Percentiles rank a stretch among this genome's conserved stretches.
Conservation (phyloP, 2,329 filamentous ascomycete species). For the Cordyceps cateniannulata region DNA sequence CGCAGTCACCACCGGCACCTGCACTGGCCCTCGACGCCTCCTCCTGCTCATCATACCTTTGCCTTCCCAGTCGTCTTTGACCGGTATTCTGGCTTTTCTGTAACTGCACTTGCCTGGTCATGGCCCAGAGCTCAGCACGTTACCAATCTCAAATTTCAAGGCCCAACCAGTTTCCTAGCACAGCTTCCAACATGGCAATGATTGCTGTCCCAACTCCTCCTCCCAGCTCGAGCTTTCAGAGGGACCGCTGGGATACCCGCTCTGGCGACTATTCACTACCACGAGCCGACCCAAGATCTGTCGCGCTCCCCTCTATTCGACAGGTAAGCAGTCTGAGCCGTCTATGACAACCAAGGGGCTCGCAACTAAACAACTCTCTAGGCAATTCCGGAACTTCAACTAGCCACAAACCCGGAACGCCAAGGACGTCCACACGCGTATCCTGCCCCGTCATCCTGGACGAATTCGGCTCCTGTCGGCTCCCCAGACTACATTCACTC, state of each 20-base stretch:
- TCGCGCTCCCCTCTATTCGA: constrained; percentile 46
- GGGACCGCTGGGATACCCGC: constrained; percentile 33
- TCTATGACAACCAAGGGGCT: neutral
- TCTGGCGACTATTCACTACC: constrained; percentile 28
- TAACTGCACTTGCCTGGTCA: constrained; percentile 17
- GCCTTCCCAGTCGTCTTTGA: neutral
- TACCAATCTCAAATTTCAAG: constrained; percentile 23
- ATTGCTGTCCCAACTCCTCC: constrained; percentile 38
- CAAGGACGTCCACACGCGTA: constrained; percentile 26
- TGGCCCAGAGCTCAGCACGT: constrained; percentile 36
- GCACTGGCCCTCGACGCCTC: neutral
- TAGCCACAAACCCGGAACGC: constrained; percentile 25
- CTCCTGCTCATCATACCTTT: neutral
- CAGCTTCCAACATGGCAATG: constrained; percentile 41
- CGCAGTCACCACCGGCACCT: neutral
- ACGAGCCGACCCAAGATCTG: constrained; percentile 31
- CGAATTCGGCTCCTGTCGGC: constrained; percentile 24
- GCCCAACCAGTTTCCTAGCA: constrained; percentile 19
- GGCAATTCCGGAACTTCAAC: constrained; percentile 41
- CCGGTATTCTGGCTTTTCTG: neutral
- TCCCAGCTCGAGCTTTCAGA: constrained; percentile 34
- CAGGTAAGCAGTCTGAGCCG: constrained; percentile 32
- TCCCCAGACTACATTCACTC: constrained; percentile 46
- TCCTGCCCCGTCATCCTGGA: constrained; percentile 26
- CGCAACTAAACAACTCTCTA: constrained; percentile 22